These are phyloP conservation scores for Viridothelium virens DNA, from an alignment of 495 filamentous ascomycete genomes.

Conservation along the genomic window DNA sequence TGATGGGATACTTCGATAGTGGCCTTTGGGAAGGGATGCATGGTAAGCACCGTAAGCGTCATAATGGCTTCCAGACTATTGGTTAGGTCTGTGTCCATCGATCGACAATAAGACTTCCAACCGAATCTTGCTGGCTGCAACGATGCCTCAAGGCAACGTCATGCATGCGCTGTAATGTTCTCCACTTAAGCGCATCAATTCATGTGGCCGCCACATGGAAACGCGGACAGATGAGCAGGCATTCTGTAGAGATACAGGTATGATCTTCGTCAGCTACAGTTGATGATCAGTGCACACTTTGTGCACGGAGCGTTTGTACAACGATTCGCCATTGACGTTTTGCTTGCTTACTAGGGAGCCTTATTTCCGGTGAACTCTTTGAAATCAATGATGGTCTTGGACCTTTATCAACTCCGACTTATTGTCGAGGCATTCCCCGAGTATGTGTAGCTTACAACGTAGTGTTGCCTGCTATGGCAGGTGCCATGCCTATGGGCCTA, in stretches of 20 bases:
- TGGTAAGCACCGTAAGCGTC: too few relatives aligned
- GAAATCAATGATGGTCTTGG: too few relatives aligned
- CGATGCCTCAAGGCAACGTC: too few relatives aligned
- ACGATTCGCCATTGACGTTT: too few relatives aligned
- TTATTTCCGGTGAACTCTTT: too few relatives aligned
- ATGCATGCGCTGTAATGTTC: too few relatives aligned
- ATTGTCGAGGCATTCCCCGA: too few relatives aligned
- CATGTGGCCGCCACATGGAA: not conserved
- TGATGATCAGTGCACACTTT: not conserved
- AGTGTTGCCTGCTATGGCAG: not conserved
- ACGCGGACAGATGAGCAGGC: not conserved
- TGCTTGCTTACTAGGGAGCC: too few relatives aligned
- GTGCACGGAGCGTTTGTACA: too few relatives aligned
- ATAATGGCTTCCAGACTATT: not conserved
- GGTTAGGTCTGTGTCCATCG: not conserved
- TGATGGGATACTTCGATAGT: not conserved
- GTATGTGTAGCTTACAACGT: too few relatives aligned
- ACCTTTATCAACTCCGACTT: too few relatives aligned
- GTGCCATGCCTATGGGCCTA: not conserved
- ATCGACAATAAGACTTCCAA: not conserved
- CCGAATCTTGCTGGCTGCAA: not conserved
- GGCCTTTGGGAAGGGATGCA: not conserved
- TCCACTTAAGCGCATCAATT: not conserved
- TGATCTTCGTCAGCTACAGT: slow-evolving; percentile 4
- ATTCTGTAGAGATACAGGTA: not conserved